A percentile compares a stretch with the other conserved stretches of the same genome.
Conservation (phyloP, 352 stramenopile genomes). For the Bremia lactucae region DNA sequence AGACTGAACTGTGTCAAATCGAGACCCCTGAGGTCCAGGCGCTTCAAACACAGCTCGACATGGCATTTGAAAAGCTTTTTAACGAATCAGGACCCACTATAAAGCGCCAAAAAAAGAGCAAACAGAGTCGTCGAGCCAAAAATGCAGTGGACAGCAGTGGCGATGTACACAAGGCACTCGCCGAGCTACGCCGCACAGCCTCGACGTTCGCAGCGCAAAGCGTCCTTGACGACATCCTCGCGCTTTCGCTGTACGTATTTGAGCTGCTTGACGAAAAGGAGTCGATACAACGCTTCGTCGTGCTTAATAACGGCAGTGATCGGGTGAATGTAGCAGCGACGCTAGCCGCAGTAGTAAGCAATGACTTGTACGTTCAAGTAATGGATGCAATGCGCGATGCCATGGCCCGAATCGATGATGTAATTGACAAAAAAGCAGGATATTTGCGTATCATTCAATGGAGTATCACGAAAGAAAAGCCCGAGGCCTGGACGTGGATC, state of each 20-base stretch:
- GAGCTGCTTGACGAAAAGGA: slow-evolving; percentile 33
- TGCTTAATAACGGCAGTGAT: slow-evolving; percentile 2
- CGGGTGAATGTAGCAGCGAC: slow-evolving; percentile 25
- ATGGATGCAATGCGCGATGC: slow-evolving; percentile 28
- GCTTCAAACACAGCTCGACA: slow-evolving; percentile 35
- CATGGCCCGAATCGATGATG: slow-evolving; percentile 20
- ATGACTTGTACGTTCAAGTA: slow-evolving; percentile 40
- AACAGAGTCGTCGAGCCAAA: slow-evolving; percentile 23
- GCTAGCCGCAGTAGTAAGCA: slow-evolving; percentile 23
- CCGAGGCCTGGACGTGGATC: slow-evolving; percentile 40
- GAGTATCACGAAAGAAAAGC: slow-evolving; percentile 17
- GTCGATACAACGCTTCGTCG: slow-evolving; percentile 17
- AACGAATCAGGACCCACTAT: slow-evolving; percentile 18
- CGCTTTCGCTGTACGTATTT: slow-evolving; percentile 31
- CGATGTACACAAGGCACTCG: slow-evolving; percentile 31
- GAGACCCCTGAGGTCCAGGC: slow-evolving; percentile 27
- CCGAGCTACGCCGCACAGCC: slow-evolving; percentile 29
- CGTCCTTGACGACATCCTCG: slow-evolving; percentile 32
- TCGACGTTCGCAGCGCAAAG: slow-evolving; percentile 19
- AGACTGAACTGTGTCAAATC: slow-evolving; percentile 6
- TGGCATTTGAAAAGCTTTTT: slow-evolving; percentile 24
- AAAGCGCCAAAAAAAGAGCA: slow-evolving; percentile 64
- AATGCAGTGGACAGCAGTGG: slow-evolving; percentile 2
- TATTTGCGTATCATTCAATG: slow-evolving; percentile 40
- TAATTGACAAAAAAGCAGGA: slow-evolving; percentile 10